These are phyloP conservation scores for Penicillium nucicola DNA, from an alignment of 495 filamentous ascomycete species.

Conservation along the genomic window DNA sequence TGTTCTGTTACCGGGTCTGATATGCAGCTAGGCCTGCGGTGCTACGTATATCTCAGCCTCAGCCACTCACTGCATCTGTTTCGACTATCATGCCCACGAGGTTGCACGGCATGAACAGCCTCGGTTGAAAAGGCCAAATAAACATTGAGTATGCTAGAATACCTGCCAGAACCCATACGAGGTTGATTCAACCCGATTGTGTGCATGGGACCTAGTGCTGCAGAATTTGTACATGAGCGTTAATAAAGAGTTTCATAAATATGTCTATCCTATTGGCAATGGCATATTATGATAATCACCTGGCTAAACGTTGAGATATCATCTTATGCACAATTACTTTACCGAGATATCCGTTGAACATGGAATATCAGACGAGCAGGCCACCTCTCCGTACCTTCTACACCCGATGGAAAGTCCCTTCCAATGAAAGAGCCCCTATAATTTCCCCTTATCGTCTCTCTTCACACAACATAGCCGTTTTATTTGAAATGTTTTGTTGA, in stretches of 20 bases:
- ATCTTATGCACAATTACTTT: no score
- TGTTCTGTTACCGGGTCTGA: neutral
- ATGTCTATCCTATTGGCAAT: neutral
- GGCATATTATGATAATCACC: neutral
- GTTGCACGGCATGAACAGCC: slow-evolving; percentile 11
- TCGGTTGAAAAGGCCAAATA: neutral
- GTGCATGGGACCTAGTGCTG: neutral
- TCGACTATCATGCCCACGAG: slow-evolving; percentile 3
- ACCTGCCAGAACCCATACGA: neutral
- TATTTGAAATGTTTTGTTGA: slow-evolving; percentile 1
- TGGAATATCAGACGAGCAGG: neutral
- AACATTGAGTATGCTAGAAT: neutral
- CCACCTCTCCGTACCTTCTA: slow-evolving; percentile 6
- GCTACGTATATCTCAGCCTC: slow-evolving; percentile 17
- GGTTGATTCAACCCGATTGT: neutral
- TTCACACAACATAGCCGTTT: neutral
- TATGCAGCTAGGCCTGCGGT: slow-evolving; percentile 8
- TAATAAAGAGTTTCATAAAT: no score
- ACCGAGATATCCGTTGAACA: neutral
- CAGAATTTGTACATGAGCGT: no score
- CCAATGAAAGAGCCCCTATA: neutral
- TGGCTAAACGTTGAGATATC: neutral
- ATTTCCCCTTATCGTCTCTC: neutral
- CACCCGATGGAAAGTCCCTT: neutral
- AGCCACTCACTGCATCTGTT: slow-evolving; percentile 5